These are phyloP conservation scores for Monilinia polystroma DNA, from an alignment of 2,329 filamentous ascomycete species.

Conservation along the genomic window DNA sequence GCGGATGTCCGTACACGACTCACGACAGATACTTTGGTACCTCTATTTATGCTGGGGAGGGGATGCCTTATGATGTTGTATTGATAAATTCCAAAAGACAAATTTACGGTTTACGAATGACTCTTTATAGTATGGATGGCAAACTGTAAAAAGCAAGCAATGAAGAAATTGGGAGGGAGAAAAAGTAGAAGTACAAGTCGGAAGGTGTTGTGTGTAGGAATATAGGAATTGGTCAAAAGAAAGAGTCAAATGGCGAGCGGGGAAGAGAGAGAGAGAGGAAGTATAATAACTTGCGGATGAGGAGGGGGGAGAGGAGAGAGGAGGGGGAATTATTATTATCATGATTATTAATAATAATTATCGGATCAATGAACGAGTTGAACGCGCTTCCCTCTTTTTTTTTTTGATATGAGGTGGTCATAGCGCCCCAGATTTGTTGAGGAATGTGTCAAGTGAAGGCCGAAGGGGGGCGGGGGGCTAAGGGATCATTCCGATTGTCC, in stretches of 20 bases:
- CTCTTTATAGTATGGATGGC: too few relatives aligned
- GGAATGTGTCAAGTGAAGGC: not conserved
- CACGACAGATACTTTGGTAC: constrained; percentile 12
- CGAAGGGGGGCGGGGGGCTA: not conserved
- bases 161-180: not conserved
- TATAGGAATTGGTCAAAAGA: too few relatives aligned
- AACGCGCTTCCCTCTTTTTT: too few relatives aligned
- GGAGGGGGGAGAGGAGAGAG: too few relatives aligned
- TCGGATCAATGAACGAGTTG: not conserved
- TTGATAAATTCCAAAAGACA: not conserved
- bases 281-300: too few relatives aligned
- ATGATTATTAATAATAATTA: not conserved
- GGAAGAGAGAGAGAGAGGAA: too few relatives aligned
- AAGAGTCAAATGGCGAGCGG: too few relatives aligned
- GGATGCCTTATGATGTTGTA: not conserved
- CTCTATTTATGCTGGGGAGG: not conserved
- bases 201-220: too few relatives aligned
- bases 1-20: constrained; percentile 16
- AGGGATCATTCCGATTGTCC: not conserved
- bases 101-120: too few relatives aligned
- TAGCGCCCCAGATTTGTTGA: constrained; percentile 6
- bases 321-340: not conserved
- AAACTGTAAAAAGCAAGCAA: too few relatives aligned
- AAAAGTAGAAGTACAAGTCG: too few relatives aligned
- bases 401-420: not conserved